Conservation (phyloP, 1,284 basidiomycete species). For the Trametes pubescens region DNA sequence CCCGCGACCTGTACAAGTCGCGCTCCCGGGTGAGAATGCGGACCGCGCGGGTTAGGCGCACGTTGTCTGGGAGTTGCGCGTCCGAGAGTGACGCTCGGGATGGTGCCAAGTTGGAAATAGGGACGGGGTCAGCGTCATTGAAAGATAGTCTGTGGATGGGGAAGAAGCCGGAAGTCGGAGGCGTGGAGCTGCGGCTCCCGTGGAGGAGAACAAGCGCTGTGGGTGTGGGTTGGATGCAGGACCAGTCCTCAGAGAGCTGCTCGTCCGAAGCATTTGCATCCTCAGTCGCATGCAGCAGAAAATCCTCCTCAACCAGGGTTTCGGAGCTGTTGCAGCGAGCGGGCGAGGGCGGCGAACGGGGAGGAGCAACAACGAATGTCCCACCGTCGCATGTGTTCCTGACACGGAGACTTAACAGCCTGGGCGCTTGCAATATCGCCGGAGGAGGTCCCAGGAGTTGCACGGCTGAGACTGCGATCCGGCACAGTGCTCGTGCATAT, state of each 20-base stretch:
- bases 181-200: too few relatives aligned
- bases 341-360: too few relatives aligned
- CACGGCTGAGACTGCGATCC: background rate
- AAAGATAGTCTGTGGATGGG: background rate
- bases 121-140: background rate
- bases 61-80: background rate
- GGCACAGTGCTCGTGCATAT: background rate
- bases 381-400: too few relatives aligned
- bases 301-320: too few relatives aligned
- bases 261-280: too few relatives aligned
- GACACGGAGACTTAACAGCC: too few relatives aligned
- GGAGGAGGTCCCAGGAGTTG: background rate
- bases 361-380: background rate
- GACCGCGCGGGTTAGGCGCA: conserved; percentile 6
- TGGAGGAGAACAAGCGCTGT: too few relatives aligned
- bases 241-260: too few relatives aligned
- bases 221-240: too few relatives aligned
- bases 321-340: too few relatives aligned
- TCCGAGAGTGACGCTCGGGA: background rate
- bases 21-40: conserved; percentile 12
- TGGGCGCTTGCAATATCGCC: background rate
- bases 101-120: background rate
- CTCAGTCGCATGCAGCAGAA: too few relatives aligned
- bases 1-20: conserved; percentile 22
- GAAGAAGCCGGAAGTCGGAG: too few relatives aligned